A percentile compares a stretch with the other conserved stretches of the same genome.
These are phyloP conservation scores for Triticum dicoccoides DNA, from an alignment of 176 grass and related monocot species.

Conservation along the genomic window DNA sequence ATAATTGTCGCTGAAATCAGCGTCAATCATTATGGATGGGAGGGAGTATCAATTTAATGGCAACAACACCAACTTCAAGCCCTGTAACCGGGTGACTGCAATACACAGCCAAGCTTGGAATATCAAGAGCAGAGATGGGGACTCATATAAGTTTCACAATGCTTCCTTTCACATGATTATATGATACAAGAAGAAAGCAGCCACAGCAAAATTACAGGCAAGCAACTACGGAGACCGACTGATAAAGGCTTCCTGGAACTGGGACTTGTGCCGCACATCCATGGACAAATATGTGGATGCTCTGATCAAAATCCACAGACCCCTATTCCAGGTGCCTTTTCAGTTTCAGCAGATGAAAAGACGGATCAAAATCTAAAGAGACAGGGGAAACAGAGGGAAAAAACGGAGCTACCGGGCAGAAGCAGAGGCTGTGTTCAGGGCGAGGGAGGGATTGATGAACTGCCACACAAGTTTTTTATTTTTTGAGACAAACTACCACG, in stretches of 20 bases:
- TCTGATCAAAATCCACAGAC: background rate
- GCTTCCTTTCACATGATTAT: background rate
- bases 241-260: background rate
- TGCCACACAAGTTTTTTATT: too few relatives aligned
- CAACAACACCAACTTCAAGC: too few relatives aligned
- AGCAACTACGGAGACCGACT: background rate
- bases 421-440: background rate
- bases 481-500: too few relatives aligned
- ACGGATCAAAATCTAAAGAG: background rate
- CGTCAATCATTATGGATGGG: too few relatives aligned
- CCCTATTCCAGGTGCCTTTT: background rate
- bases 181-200: background rate
- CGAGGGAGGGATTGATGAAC: background rate
- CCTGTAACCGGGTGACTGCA: too few relatives aligned
- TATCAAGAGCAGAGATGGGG: too few relatives aligned
- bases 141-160: too few relatives aligned
- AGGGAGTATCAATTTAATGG: too few relatives aligned
- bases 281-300: background rate
- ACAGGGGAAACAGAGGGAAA: background rate
- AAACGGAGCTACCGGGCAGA: background rate
- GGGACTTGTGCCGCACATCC: background rate
- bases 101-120: too few relatives aligned
- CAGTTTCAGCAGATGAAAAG: background rate
- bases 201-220: background rate
- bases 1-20: too few relatives aligned